phyloP scores from a whole-genome alignment of 2,329 filamentous ascomycete species.

The Pseudocercospora crystallina region DNA sequence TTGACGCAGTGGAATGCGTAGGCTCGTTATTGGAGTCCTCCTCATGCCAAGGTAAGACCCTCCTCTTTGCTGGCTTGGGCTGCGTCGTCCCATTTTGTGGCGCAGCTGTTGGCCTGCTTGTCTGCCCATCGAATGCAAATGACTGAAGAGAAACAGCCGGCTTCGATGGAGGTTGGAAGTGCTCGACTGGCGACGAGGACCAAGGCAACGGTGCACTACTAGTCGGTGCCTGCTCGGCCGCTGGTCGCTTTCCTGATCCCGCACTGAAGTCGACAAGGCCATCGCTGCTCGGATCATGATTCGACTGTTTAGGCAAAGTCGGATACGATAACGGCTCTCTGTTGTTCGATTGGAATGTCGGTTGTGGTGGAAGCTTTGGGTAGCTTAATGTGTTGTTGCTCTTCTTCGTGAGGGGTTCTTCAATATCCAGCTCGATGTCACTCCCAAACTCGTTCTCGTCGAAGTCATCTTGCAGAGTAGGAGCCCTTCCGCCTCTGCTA shows the following conservation, averaged over 20 bases:
- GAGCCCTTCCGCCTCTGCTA: slow-evolving; percentile 13
- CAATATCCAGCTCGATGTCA: slow-evolving; percentile 72
- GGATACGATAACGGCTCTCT: slow-evolving; percentile 28
- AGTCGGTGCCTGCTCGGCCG: slow-evolving; percentile 37
- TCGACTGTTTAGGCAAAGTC: slow-evolving; percentile 26
- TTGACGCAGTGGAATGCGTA: slow-evolving; percentile 6
- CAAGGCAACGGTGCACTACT: slow-evolving; percentile 66
- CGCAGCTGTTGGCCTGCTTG: background rate
- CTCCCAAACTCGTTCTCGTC: slow-evolving; percentile 85
- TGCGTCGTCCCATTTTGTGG: slow-evolving; percentile 21
- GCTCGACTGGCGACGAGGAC: slow-evolving; percentile 55
- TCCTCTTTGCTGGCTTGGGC: slow-evolving; percentile 56
- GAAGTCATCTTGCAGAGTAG: slow-evolving; percentile 45
- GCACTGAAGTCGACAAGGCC: slow-evolving; percentile 21
- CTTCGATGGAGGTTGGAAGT: slow-evolving; percentile 32
- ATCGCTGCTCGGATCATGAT: slow-evolving; percentile 14
- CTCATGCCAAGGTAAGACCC: slow-evolving; percentile 61
- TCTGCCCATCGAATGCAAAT: slow-evolving; percentile 18
- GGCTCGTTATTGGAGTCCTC: slow-evolving; percentile 39
- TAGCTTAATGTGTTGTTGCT: slow-evolving; percentile 43
- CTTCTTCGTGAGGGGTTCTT: slow-evolving; percentile 56
- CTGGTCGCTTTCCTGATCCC: slow-evolving; percentile 28
- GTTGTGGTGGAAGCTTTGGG: slow-evolving; percentile 39
- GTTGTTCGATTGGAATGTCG: slow-evolving; percentile 20
- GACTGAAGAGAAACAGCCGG: slow-evolving; percentile 17